Conservation (phyloP, 371 early-diverging fungal genomes). For the Smittium mucronatum region DNA sequence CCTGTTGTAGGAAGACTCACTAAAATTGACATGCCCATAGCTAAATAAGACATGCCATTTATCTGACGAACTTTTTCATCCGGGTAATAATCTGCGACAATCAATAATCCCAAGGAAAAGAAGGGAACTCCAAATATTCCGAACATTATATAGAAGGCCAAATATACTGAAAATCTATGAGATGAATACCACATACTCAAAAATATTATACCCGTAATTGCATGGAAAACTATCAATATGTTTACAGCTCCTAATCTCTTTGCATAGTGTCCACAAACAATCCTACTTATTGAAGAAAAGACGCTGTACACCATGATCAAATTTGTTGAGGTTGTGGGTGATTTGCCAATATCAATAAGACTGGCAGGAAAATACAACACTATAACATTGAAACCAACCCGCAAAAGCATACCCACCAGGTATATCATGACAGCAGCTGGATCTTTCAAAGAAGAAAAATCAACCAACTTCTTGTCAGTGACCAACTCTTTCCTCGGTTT, state of each 20-base stretch:
- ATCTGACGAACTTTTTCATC: not conserved
- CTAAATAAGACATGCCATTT: not conserved
- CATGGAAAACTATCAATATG: not conserved
- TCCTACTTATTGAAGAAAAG: not conserved
- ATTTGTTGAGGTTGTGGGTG: not conserved
- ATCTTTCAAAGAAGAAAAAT: not conserved
- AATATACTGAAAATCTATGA: not conserved
- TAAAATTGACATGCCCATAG: not conserved
- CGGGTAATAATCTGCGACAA: not conserved
- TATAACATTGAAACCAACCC: not conserved
- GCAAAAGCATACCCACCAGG: not conserved
- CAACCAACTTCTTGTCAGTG: not conserved
- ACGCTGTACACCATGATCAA: not conserved
- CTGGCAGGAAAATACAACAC: conserved; percentile 1
- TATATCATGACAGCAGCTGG: not conserved
- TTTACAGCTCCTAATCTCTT: not conserved
- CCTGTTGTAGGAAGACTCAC: not conserved
- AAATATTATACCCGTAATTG: not conserved
- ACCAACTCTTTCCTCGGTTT: conserved; percentile 14
- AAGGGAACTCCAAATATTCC: conserved; percentile 4
- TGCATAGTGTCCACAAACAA: not conserved
- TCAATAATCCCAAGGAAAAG: not conserved
- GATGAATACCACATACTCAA: not conserved
- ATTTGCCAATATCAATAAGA: not conserved
- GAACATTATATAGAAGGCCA: not conserved